Conservation (phyloP, 208 protist species). For the Leishmania gerbilli region DNA sequence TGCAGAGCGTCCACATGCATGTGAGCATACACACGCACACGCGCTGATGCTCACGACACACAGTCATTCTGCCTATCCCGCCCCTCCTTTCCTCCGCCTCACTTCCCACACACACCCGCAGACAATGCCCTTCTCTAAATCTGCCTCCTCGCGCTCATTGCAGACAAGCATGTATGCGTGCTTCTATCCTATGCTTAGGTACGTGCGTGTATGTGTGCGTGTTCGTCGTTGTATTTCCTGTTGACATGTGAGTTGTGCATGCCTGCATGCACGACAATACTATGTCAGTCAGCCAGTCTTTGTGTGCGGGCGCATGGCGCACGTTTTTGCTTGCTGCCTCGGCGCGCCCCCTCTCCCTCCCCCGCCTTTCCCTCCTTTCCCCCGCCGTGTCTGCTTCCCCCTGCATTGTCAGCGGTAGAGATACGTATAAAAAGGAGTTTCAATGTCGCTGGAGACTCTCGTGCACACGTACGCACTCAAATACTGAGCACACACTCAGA, state of each 20-base stretch:
- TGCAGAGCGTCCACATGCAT: background rate
- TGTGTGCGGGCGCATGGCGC: background rate
- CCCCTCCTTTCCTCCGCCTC: background rate
- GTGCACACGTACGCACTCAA: background rate
- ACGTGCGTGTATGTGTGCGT: background rate
- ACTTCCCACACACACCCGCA: background rate
- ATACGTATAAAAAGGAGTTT: background rate
- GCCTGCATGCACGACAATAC: background rate
- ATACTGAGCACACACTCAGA: background rate
- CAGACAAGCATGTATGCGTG: background rate
- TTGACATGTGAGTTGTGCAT: background rate
- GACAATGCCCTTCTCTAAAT: background rate
- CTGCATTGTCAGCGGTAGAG: background rate
- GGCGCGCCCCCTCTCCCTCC: background rate
- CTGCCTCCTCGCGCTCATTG: background rate
- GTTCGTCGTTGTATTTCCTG: background rate
- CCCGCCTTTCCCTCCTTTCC: background rate
- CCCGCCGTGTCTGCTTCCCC: background rate
- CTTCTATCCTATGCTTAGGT: background rate
- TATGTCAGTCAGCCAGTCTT: background rate
- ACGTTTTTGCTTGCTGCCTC: background rate
- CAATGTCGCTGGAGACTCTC: background rate
- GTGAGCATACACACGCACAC: background rate
- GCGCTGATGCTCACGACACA: background rate
- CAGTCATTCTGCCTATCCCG: background rate